Base-by-base conservation (phyloP, 23 red algal genomes). In the Gracilariopsis chorda region DNA sequence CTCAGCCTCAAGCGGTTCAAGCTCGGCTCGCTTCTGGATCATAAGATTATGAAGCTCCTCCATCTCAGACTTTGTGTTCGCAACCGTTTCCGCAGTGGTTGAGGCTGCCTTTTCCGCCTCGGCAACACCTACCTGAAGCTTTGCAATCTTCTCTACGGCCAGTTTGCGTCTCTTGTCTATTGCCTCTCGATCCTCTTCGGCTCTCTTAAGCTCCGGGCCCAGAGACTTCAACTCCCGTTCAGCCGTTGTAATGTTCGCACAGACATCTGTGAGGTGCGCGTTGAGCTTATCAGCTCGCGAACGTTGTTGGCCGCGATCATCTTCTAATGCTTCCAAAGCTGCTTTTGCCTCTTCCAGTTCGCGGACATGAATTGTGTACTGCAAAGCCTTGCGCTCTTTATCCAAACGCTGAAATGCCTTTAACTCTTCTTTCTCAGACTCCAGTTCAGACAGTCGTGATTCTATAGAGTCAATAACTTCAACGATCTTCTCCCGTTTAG, bases 401-500 rank as follows among this genome's bases (percentile, higher is more conserved):
- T 99, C 97, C 13, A 99, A 55, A 32, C 44, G 44, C 81, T 94
- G 93, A 57, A 95, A 95, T 6, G 73, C 81, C 14, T 63, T 58
- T 0, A 99, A 52, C 74, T 99, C 93, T 37, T 93, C 97, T 77
- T 95, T 96, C 30, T 99, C 97, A 0, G 80, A 77, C 5, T 96
- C 93, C 10, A 99, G 84, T 72, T 99, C 97, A 3, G 46, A 60
- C 43, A 99, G 58, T 34, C 97, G 94, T 32, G 92, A 58, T 25
- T 96, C 93, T 44, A 99, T 94, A 32, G 90, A 95, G 30, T 75
- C 42, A 57, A 99, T 67, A 33, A 99, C 93, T 46, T 99, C 93
- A 25, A 77, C 44, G 44, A 99, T 94, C 59, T 94, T 95, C 17
- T 84, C 92, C 39, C 97, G 83, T 47, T 96, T 94, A 17, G 55